Evolutionary conservation across 2,329 filamentous ascomycete species (phyloP).

Genomic region (Cordyceps farinosa): DNA sequence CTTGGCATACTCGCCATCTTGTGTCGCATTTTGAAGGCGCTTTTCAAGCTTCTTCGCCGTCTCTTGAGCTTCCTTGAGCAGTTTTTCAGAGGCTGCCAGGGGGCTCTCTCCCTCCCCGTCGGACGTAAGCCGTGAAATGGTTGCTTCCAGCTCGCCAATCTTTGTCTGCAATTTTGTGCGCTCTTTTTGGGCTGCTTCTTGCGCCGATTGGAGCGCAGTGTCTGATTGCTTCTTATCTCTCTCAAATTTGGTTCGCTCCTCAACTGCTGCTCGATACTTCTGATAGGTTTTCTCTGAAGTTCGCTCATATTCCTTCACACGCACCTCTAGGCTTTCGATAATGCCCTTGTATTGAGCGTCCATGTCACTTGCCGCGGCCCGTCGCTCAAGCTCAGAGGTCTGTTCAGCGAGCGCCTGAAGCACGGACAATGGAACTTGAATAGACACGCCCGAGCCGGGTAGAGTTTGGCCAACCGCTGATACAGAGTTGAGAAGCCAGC

Average conservation of each 20-base stretch:
- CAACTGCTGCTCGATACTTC: slow-evolving; percentile 46
- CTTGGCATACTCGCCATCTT: slow-evolving; percentile 55
- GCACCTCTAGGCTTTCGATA: slow-evolving; percentile 42
- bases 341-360: slow-evolving; percentile 38
- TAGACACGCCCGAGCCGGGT: slow-evolving; percentile 22
- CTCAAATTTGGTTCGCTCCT: slow-evolving; percentile 49
- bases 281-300: slow-evolving; percentile 44
- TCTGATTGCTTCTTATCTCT: slow-evolving; percentile 42
- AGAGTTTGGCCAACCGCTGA: slow-evolving; percentile 17
- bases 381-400: slow-evolving; percentile 31
- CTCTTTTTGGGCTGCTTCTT: slow-evolving; percentile 29
- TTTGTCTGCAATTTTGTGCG: slow-evolving; percentile 37
- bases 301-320: slow-evolving; percentile 43
- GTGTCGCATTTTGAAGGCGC: slow-evolving; percentile 39
- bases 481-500: slow-evolving; percentile 28
- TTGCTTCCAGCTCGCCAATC: slow-evolving; percentile 36
- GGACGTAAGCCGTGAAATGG: slow-evolving; percentile 29
- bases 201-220: slow-evolving; percentile 27
- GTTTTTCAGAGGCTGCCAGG: slow-evolving; percentile 28
- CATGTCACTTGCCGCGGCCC: slow-evolving; percentile 26
- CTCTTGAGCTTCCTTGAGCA: slow-evolving; percentile 35
- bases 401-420: slow-evolving; percentile 39
- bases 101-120: slow-evolving; percentile 25
- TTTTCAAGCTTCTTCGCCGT: slow-evolving; percentile 41
- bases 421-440: slow-evolving; percentile 30